Evolutionary conservation across 1,139 yeast species (phyloP), one percentile per base, ranked within the genome.

Genomic region (Martiniozyma asiatica): DNA sequence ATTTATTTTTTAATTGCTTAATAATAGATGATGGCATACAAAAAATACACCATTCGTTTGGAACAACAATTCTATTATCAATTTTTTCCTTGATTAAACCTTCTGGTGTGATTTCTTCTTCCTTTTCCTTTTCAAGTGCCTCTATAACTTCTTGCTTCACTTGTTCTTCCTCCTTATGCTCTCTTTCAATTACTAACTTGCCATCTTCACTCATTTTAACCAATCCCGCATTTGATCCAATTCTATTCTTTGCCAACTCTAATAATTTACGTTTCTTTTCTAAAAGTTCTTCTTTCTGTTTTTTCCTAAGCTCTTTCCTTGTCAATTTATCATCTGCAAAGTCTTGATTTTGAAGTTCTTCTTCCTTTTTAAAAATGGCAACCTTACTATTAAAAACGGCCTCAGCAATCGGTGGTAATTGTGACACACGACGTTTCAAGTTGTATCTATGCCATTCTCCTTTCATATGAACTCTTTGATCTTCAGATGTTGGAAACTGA

Each of bases 381-480:
- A 69, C 73, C 42, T 70, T 70, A 11, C 56, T 40, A 32, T 59
- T 57, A 33, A 70, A 71, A 13, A 60, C 41, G 2, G 51, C 60
- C 45, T 69, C 75, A 29, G 59, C 59, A n/a, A 71, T 63, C 5
- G 73, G 57, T 5, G 77, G 76, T 36, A 71, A 55, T 40, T 63
- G 65, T 3, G 77, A 73, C 14, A 70, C 77, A 47, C 75, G 59
- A 56, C 78, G 61, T 39, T 71, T 71, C 43, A 71, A 58, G 43
- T 71, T 71, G 47, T 71, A 71, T 41, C 77, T 58, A 54, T 79
- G 92, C 92, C 92, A 79, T 37, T 78, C 92, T 3, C 80, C 62
- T 48, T 66, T 82, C 97, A 89, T 92, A 49, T 89, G 99, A 31
- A 63, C 62, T 47, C 97, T 66, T 58, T 89, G 99, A 39, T 73